Conservation (phyloP, 2,329 filamentous ascomycete species). For the Fusarium beomiforme region DNA sequence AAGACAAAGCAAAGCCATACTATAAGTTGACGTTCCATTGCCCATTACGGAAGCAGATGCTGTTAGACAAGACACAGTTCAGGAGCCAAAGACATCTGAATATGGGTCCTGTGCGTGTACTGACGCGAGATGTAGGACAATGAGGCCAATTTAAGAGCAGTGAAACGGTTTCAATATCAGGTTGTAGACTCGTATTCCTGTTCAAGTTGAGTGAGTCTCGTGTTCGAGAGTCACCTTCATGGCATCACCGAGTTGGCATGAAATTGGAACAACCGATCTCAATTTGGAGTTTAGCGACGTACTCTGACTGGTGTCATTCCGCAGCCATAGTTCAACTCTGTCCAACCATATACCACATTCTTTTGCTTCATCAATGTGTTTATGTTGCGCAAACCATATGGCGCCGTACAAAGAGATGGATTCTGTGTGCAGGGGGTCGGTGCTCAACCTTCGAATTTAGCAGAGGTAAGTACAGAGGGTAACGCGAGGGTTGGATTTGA, state of each 20-base stretch:
- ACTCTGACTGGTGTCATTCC: not conserved
- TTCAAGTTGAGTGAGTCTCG: conserved; percentile 1
- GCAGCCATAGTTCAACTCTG: not conserved
- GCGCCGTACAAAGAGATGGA: not conserved
- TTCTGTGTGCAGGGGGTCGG: not conserved
- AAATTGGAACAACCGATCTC: conserved; percentile 8
- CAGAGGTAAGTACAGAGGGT: not conserved
- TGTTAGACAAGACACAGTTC: conserved; percentile 11
- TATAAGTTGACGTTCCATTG: not conserved
- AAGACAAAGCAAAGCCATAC: not conserved
- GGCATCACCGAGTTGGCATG: not conserved
- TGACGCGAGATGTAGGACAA: conserved; percentile 11
- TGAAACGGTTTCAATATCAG: conserved; percentile 8
- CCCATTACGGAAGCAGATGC: conserved; percentile 9
- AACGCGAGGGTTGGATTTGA: not conserved
- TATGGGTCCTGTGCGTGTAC: conserved; percentile 14
- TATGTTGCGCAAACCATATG: conserved; percentile 10
- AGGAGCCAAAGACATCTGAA: not conserved
- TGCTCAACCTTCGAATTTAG: not conserved
- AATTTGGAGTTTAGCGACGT: not conserved
- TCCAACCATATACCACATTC: not conserved
- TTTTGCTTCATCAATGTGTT: not conserved
- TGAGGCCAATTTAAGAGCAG: not conserved
- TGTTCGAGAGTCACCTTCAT: not conserved
- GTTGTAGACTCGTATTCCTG: not conserved